These are phyloP conservation scores for Boletus edulis DNA, from an alignment of 768 basidiomycete species.

Conservation along the genomic window DNA sequence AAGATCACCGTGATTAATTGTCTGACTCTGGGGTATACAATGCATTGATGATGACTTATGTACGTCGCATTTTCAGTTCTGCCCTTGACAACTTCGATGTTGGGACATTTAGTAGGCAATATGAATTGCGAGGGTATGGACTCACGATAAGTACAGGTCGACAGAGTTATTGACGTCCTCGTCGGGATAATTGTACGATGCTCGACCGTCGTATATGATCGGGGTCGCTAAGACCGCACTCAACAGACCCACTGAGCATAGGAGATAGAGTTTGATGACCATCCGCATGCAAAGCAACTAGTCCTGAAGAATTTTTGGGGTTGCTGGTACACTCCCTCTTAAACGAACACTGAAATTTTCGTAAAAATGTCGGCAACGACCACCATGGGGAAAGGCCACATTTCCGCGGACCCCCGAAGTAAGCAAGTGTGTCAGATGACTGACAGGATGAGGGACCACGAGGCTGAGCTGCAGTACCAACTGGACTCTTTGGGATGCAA, in stretches of 20 bases:
- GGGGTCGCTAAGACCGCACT: slow-evolving; percentile 23
- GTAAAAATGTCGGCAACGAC: no score
- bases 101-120: not conserved
- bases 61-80: slow-evolving; percentile 43
- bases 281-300: not conserved
- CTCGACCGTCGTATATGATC: slow-evolving; percentile 54
- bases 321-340: no score
- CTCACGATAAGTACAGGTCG: slow-evolving; percentile 57
- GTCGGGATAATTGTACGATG: slow-evolving; percentile 41
- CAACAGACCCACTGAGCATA: not conserved
- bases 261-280: not conserved
- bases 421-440: no score
- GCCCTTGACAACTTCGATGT: slow-evolving; percentile 52
- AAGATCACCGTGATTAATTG: no score
- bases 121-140: not conserved
- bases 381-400: no score
- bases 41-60: slow-evolving; percentile 26
- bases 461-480: no score
- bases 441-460: no score
- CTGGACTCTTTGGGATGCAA: no score
- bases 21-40: not conserved
- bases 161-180: slow-evolving; percentile 44
- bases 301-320: no score
- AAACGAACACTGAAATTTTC: no score
- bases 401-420: no score